Conservation (phyloP, 192 early-diverging fungal genomes). For the Coemansia sp. region DNA sequence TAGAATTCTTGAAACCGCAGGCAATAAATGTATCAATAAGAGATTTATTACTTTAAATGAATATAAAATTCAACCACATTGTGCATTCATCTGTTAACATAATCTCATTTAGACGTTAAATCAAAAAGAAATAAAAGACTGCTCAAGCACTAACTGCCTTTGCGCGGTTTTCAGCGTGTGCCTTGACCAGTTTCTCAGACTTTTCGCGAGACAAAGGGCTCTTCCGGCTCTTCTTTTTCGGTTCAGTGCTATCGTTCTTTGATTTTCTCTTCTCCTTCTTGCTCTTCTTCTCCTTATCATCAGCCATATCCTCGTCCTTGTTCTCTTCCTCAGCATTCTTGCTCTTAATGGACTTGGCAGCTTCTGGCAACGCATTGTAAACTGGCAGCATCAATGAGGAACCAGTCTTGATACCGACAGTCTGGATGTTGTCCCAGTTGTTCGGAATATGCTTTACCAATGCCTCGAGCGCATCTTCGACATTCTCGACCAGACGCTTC, state of each 20-base stretch:
- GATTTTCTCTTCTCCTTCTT: neutral
- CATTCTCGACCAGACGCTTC: constrained; percentile 72
- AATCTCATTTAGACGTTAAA: too few relatives aligned
- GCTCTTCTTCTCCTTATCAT: neutral
- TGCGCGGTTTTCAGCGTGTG: constrained; percentile 17
- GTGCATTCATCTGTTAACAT: neutral
- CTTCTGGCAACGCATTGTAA: constrained; percentile 63
- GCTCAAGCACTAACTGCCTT: neutral
- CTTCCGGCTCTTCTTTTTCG: constrained; percentile 33
- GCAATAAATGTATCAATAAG: neutral
- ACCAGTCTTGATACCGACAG: constrained; percentile 80
- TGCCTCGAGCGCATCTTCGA: constrained; percentile 59
- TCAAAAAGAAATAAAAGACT: too few relatives aligned
- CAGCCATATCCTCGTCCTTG: constrained; percentile 6
- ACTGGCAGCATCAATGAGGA: constrained; percentile 80
- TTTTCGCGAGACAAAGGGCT: constrained; percentile 34
- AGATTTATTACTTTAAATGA: neutral
- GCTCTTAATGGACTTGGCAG: constrained; percentile 12
- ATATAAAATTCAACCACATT: neutral
- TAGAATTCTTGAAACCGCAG: constrained; percentile 3
- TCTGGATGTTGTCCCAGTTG: constrained; percentile 81
- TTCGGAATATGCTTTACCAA: constrained; percentile 70
- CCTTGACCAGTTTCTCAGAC: constrained; percentile 7
- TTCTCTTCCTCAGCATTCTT: neutral
- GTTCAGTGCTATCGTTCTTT: constrained; percentile 1